These are phyloP conservation scores for Ustilaginoidea virens DNA, from an alignment of 2,329 filamentous ascomycete genomes.

Conservation along the genomic window DNA sequence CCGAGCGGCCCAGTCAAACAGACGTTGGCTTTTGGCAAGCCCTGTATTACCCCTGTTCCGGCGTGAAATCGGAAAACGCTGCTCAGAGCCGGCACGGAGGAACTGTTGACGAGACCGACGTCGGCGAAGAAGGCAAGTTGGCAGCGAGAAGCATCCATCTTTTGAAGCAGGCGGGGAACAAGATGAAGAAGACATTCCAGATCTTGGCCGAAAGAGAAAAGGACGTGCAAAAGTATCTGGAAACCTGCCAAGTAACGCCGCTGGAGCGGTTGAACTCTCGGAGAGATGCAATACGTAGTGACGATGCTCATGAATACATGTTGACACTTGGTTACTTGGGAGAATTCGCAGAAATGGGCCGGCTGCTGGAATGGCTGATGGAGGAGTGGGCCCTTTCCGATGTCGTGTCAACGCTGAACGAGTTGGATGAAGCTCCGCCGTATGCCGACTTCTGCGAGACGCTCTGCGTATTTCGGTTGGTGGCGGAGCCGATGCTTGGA, in stretches of 20 bases:
- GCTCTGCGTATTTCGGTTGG: slow-evolving; percentile 31
- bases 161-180: slow-evolving; percentile 9
- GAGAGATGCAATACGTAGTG: slow-evolving; percentile 16
- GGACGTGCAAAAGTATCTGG: slow-evolving; percentile 8
- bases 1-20: background rate
- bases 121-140: background rate
- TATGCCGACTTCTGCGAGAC: slow-evolving; percentile 20
- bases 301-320: slow-evolving; percentile 42
- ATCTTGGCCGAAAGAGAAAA: slow-evolving; percentile 12
- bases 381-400: slow-evolving; percentile 23
- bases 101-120: too few relatives aligned
- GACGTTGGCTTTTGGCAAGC: background rate
- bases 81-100: background rate
- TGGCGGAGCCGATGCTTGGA: slow-evolving; percentile 27
- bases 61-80: too few relatives aligned
- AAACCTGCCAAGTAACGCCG: slow-evolving; percentile 10
- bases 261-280: slow-evolving; percentile 19
- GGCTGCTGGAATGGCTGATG: slow-evolving; percentile 43
- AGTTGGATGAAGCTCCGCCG: slow-evolving; percentile 17
- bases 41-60: background rate
- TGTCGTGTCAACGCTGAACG: slow-evolving; percentile 19
- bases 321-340: slow-evolving; percentile 45
- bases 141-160: slow-evolving; percentile 3
- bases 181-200: slow-evolving; percentile 14
- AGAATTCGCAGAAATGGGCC: slow-evolving; percentile 41